Conservation (phyloP, 2,329 filamentous ascomycete genomes). For the Hypoxylon sp. region DNA sequence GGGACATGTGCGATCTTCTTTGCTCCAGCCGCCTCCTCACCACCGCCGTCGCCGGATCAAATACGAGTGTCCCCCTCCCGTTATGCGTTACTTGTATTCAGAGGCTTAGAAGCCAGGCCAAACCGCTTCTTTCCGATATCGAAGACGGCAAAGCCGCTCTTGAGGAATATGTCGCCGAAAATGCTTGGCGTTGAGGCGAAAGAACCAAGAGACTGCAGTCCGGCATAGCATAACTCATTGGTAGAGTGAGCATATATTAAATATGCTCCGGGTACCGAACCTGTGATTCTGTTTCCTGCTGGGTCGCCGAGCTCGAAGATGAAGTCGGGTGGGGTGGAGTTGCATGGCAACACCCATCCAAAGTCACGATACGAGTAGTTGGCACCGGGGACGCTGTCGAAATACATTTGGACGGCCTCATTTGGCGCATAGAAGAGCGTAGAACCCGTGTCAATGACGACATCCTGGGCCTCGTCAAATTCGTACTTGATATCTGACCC, state of each 20-base stretch:
- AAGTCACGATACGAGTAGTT: constrained; percentile 62
- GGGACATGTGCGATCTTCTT: neutral
- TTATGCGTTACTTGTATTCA: constrained; percentile 53
- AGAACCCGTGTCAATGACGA: constrained; percentile 78
- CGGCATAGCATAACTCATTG: constrained; percentile 77
- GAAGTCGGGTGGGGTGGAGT: constrained; percentile 69
- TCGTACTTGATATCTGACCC: constrained; percentile 55
- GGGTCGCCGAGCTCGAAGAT: constrained; percentile 67
- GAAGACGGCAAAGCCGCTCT: constrained; percentile 82
- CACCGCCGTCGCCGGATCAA: neutral
- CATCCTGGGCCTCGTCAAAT: constrained; percentile 59
- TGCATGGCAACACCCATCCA: constrained; percentile 72
- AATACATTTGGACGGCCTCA: constrained; percentile 72
- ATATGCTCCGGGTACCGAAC: constrained; percentile 68
- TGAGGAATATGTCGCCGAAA: constrained; percentile 84
- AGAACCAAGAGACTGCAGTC: constrained; percentile 73
- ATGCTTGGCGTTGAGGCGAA: constrained; percentile 71
- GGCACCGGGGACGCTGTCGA: constrained; percentile 67
- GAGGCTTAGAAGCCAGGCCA: constrained; percentile 59
- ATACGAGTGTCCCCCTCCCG: constrained; percentile 20
- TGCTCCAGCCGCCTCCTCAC: constrained; percentile 3
- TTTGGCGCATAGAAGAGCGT: constrained; percentile 74
- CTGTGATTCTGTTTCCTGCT: constrained; percentile 59
- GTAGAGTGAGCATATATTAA: constrained; percentile 69
- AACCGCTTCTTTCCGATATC: constrained; percentile 66